These are phyloP conservation scores for Tylopilus intermedius DNA, from an alignment of 768 basidiomycete species.

Conservation along the genomic window DNA sequence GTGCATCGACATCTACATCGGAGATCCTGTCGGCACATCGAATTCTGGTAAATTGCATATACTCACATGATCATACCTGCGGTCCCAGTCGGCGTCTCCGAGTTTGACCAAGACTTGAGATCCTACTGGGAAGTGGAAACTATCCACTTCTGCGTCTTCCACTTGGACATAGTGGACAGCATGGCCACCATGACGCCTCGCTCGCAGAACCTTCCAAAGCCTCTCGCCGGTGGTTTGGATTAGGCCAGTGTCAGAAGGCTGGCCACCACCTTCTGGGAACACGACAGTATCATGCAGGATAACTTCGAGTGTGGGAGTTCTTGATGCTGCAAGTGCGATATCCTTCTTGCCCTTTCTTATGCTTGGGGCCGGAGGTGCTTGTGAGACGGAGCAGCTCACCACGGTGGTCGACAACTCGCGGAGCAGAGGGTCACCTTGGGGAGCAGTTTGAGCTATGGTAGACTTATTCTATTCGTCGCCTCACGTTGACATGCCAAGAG, in stretches of 20 bases:
- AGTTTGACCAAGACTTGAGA: slow-evolving; percentile 48
- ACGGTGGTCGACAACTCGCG: slow-evolving; percentile 54
- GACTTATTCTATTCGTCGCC: slow-evolving; percentile 12
- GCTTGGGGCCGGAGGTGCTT: slow-evolving; percentile 34
- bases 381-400: slow-evolving; percentile 45
- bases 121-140: slow-evolving; percentile 48
- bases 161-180: slow-evolving; percentile 69
- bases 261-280: slow-evolving; percentile 82
- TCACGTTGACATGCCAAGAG: slow-evolving; percentile 76
- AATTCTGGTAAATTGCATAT: background rate
- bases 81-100: slow-evolving; percentile 53
- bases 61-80: slow-evolving; percentile 71
- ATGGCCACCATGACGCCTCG: slow-evolving; percentile 63
- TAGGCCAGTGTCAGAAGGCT: slow-evolving; percentile 72
- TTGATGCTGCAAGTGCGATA: slow-evolving; percentile 39
- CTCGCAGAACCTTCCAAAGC: slow-evolving; percentile 57
- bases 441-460: slow-evolving; percentile 4
- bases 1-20: slow-evolving; percentile 70
- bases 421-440: slow-evolving; percentile 65
- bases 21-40: background rate
- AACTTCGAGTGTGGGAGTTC: slow-evolving; percentile 54
- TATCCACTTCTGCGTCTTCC: slow-evolving; percentile 36
- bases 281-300: slow-evolving; percentile 72
- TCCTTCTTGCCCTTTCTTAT: slow-evolving; percentile 56
- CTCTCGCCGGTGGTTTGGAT: slow-evolving; percentile 39